Conservation (phyloP, 2,329 filamentous ascomycete genomes). For the Ploettnerulaceae sp. region DNA sequence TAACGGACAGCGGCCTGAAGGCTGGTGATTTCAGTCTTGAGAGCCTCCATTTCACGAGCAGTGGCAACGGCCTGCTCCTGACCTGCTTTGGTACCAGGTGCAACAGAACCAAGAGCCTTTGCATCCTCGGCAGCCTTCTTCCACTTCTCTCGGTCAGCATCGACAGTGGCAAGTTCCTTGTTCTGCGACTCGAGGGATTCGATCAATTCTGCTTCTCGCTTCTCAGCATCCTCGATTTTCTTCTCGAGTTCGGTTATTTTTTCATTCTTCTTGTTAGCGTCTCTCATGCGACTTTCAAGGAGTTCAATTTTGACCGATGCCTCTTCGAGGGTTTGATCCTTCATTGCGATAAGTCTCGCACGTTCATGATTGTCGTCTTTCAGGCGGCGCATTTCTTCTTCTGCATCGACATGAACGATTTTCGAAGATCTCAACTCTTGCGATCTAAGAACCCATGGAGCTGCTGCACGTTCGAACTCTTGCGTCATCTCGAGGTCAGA, state of each 20-base stretch:
- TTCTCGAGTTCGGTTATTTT: constrained; percentile 62
- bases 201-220: constrained; percentile 48
- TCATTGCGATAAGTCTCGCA: constrained; percentile 63
- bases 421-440: constrained; percentile 80
- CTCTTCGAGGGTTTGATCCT: constrained; percentile 81
- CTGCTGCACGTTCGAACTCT: constrained; percentile 70
- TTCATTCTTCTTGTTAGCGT: constrained; percentile 72
- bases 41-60: constrained; percentile 65
- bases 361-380: constrained; percentile 77
- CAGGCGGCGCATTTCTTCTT: constrained; percentile 76
- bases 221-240: constrained; percentile 49
- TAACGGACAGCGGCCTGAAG: constrained; percentile 63
- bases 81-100: constrained; percentile 49
- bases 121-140: constrained; percentile 64
- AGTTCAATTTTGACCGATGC: constrained; percentile 90
- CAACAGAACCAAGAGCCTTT: constrained; percentile 46
- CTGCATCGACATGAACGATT: constrained; percentile 72
- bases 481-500: constrained; percentile 66
- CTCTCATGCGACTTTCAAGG: constrained; percentile 80
- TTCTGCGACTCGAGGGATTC: constrained; percentile 64
- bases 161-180: constrained; percentile 59
- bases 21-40: constrained; percentile 63
- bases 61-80: constrained; percentile 65
- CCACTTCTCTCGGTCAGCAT: constrained; percentile 64
- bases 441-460: constrained; percentile 80